A percentile compares a stretch with the other conserved stretches of the same genome.
phyloP scores from a whole-genome alignment of 345 rosid genomes.

The Citrus sp. region DNA sequence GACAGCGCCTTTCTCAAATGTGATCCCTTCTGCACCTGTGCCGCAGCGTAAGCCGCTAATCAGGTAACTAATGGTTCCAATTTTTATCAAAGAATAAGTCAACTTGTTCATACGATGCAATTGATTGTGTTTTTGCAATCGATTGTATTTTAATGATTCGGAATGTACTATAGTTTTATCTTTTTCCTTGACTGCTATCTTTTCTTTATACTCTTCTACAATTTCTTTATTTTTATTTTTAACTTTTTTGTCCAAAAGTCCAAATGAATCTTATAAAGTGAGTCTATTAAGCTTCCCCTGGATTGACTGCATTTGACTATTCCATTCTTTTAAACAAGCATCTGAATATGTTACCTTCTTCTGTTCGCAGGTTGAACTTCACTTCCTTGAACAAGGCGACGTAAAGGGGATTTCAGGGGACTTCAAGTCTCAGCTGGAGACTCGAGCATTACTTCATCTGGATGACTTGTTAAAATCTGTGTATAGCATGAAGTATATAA shows the following conservation, averaged over 20 bases:
- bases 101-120: background rate
- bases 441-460: background rate
- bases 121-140: background rate
- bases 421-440: background rate
- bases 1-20: conserved; percentile 25
- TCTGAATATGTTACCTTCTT: background rate
- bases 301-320: background rate
- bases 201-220: background rate
- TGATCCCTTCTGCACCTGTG: conserved; percentile 34
- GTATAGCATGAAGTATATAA: background rate
- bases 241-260: background rate
- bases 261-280: background rate
- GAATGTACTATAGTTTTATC: background rate
- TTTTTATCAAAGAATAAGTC: background rate
- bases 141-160: background rate
- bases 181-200: background rate
- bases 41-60: conserved; percentile 68
- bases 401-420: conserved; percentile 32
- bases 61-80: conserved; percentile 37
- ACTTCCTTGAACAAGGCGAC: conserved; percentile 67
- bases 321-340: background rate
- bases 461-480: background rate
- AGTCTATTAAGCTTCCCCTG: background rate
- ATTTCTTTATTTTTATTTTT: no score
- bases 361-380: conserved; percentile 63